Evolutionary conservation across 208 protist genomes (phyloP), one percentile per base, ranked within the genome.

Genomic region (Crithidia expoeki): DNA sequence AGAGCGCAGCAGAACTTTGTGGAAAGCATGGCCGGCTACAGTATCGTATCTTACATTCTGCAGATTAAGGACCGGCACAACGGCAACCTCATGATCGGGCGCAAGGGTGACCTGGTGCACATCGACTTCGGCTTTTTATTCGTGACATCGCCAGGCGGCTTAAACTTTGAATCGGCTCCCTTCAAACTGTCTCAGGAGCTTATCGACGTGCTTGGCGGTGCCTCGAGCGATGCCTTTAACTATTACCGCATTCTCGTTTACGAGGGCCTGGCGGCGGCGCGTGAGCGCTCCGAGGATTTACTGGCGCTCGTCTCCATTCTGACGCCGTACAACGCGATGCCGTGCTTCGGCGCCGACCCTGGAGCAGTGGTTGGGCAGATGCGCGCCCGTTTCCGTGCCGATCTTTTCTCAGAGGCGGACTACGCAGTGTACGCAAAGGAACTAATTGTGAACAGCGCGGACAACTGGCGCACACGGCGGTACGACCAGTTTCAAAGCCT

Each of bases 71-170:
- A 98, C 59, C 70, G 97, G 23, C 96, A 98, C 75, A 98, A 99
- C 67, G 96, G 96, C 46, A 98, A 98, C 80, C 90, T 99, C 53
- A 91, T 98, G 83, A 81, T 99, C 21, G 77, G 86, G 10, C 83
- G 81, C 44, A 74, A 93, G n/a, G 98, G 98, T 38, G 65, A 83
- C 34, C 59, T 99, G 33, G 83, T 99, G 12, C 98, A 99, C 81
- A 99, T 99, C 67, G 98, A 99, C 82, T 99, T 99, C 86, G 98
- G 98, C 16, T 99, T 99, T 76, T 89, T 99, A 44, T 88, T 99
- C 46, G 86, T 87, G 28, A 98, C 94, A n/a, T 98, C 95, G 11
- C 98, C 98, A 19, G 97, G 97, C 12, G 94, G 96, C 32, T 71
- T 98, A 25, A 96, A 96, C 63, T 97, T 98, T 76, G 96, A 98